A percentile compares a stretch with the other conserved stretches of the same genome.
These are phyloP conservation scores for Chaetomiaceae sp. DNA, from an alignment of 2,329 filamentous ascomycete genomes.

Conservation along the genomic window DNA sequence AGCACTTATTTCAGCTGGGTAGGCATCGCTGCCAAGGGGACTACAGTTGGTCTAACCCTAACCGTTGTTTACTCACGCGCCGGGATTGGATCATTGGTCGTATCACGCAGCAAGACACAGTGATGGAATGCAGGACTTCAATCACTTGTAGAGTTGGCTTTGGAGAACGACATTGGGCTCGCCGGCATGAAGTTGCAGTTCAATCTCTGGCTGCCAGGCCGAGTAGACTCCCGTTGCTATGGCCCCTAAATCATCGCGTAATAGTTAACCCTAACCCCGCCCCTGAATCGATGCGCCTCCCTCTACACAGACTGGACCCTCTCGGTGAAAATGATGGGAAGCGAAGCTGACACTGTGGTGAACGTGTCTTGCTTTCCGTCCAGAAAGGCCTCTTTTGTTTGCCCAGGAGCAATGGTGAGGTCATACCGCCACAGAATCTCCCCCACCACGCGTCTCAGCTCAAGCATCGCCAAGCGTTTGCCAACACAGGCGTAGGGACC, in stretches of 20 bases:
- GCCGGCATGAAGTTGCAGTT: no score
- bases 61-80: neutral
- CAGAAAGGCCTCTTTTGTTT: slow-evolving; percentile 22
- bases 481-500: slow-evolving; percentile 16
- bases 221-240: no score
- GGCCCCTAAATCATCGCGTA: neutral
- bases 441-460: slow-evolving; percentile 15
- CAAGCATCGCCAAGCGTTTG: slow-evolving; percentile 15
- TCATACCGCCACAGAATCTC: slow-evolving; percentile 24
- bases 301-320: neutral
- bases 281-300: neutral
- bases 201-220: no score
- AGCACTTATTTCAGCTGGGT: neutral
- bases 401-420: slow-evolving; percentile 15
- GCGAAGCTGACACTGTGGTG: slow-evolving; percentile 19
- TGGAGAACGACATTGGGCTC: no score
- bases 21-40: no score
- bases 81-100: no score
- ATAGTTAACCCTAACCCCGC: neutral
- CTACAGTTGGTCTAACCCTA: no score
- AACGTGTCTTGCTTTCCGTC: slow-evolving; percentile 24
- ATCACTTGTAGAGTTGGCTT: no score
- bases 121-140: no score
- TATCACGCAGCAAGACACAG: no score
- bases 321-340: slow-evolving; percentile 18